phyloP scores from a whole-genome alignment of 352 stramenopile genomes.

The Globisporangium takayamanum region DNA sequence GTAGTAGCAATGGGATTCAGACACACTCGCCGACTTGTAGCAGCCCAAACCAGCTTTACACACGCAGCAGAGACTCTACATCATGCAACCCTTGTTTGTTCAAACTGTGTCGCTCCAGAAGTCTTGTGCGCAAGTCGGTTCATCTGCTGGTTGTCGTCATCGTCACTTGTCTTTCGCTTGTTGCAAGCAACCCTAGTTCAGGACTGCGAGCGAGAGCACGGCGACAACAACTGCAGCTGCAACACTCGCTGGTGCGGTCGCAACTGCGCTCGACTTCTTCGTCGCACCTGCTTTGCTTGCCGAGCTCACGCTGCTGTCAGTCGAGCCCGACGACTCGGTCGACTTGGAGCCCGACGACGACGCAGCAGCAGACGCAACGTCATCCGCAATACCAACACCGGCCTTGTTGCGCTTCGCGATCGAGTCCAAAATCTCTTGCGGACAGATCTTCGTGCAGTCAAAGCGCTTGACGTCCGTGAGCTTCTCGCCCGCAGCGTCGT shows the following conservation, averaged over 20 bases:
- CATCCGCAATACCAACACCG: slow-evolving; percentile 53
- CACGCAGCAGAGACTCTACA: too few relatives aligned
- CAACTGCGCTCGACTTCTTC: slow-evolving; percentile 9
- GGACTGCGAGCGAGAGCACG: slow-evolving; percentile 4
- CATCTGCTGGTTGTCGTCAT: background rate
- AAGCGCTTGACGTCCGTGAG: slow-evolving; percentile 55
- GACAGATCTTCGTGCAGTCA: slow-evolving; percentile 71
- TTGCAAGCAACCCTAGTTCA: slow-evolving; percentile 3
- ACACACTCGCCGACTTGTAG: too few relatives aligned
- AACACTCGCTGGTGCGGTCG: background rate
- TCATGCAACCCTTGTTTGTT: too few relatives aligned
- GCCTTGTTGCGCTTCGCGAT: slow-evolving; percentile 47
- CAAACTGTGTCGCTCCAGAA: too few relatives aligned
- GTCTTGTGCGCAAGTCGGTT: too few relatives aligned
- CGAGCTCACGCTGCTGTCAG: background rate
- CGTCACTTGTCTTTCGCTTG: background rate
- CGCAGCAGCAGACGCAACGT: slow-evolving; percentile 24
- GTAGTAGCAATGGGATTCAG: too few relatives aligned
- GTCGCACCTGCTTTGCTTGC: slow-evolving; percentile 11
- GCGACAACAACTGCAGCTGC: background rate
- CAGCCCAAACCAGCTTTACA: too few relatives aligned
- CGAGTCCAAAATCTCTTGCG: slow-evolving; percentile 54
- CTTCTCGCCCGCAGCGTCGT: slow-evolving; percentile 47
- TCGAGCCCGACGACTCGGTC: slow-evolving; percentile 9
- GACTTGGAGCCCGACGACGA: slow-evolving; percentile 20